Base-by-base conservation (phyloP, 1,284 basidiomycete genomes). In the Lentinus polychrous region DNA sequence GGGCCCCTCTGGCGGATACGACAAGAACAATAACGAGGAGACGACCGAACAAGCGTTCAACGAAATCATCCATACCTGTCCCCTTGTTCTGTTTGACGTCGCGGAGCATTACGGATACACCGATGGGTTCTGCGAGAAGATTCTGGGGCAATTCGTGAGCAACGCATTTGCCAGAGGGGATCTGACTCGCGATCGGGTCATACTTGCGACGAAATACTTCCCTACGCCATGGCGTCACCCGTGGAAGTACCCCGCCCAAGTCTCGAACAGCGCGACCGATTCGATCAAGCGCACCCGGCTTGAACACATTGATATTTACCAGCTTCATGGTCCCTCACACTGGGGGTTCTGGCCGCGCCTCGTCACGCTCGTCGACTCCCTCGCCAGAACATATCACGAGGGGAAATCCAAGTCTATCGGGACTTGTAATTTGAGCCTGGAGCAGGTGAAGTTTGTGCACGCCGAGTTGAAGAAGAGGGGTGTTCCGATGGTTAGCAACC, bases 271-370 rank as follows among this genome's bases (percentile, higher is more conserved):
- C 8, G 8, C 27, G 23, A 11, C 8, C 11, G 41, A 11, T 22
- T 43, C 41, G 17, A n/a, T 43, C 11, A 17, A 43, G 10, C 41
- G 41, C 11, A 22, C 23, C 11, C 41, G 11, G 20, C 18, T 27
- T n/a, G 17, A n/a, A 7, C 7, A n/a, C 10, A 27, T 43, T 8
- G 23, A 27, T 17, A 43, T 43, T 11, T 43, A 43, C 23, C 41
- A 43, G 33, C 33, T 34, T 34, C 10, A 34, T n/a, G 10, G 33
- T 34, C 33, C 33, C n/a, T n/a, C n/a, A 34, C 33, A 34, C n/a
- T 34, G 8, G 11, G 23, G 41, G 17, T 11, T 43, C 41, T 43
- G 41, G 41, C 41, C 41, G 11, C 41, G 41, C 11, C 41, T 43
- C 41, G 41, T 8, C 17, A 43, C 41, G 11, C 17, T 43, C 7